Evolutionary conservation across 768 basidiomycete species (phyloP).

Genomic region (Phlebiopsis gigantea): DNA sequence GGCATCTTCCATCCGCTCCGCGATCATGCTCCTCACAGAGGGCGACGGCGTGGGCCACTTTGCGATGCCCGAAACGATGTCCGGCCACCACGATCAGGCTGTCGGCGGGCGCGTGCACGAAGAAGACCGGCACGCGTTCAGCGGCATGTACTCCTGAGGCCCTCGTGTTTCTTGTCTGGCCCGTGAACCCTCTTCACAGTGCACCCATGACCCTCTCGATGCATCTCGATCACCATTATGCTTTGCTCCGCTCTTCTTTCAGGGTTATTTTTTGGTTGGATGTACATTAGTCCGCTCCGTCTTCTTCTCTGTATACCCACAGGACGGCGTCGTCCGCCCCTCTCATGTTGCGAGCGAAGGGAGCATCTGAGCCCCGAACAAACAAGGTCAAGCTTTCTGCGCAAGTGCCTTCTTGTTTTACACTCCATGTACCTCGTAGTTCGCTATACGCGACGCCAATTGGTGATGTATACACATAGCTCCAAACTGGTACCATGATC

Average conservation of each 20-base stretch:
- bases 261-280: neutral
- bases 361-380: too few species aligned
- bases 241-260: neutral
- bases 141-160: conserved; percentile 20
- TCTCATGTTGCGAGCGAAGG: too few species aligned
- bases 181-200: too few species aligned
- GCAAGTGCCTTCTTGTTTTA: too few species aligned
- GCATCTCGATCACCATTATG: neutral
- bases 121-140: conserved; percentile 14
- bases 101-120: neutral
- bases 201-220: neutral
- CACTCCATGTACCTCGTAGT: too few species aligned
- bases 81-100: too few species aligned
- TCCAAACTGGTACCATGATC: too few species aligned
- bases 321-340: neutral
- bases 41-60: conserved; percentile 3
- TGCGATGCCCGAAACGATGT: neutral
- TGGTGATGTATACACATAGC: too few species aligned
- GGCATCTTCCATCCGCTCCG: conserved; percentile 6
- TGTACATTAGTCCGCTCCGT: neutral
- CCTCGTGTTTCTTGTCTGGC: too few species aligned
- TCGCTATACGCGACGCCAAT: too few species aligned
- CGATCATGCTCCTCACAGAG: conserved; percentile 8
- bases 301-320: neutral
- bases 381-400: too few species aligned